Base-by-base conservation (phyloP, 345 rosid species). In the Litchi chinensis region DNA sequence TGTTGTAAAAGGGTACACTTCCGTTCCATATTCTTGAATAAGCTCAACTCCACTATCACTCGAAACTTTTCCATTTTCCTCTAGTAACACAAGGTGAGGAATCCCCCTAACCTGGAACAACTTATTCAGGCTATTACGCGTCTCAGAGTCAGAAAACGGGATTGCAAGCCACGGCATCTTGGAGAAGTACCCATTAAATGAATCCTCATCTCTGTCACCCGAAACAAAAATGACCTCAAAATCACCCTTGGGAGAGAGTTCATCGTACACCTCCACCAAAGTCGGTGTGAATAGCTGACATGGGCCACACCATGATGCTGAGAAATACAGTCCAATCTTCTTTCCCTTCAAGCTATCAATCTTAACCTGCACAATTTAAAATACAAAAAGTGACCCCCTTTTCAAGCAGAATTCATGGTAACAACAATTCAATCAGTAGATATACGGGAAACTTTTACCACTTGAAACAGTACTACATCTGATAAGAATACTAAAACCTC, bases 91-190 rank as follows among this genome's bases (percentile, higher is more conserved):
- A 7, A 94, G 86, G 79, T 87, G 82, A 44, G 98, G 97, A 40
- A 94, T 89, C 22, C 96, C 97, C 68, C 70, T 82, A 28, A 93
- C 93, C 79, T 87, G 83, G 78, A 91, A 94, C 73, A 86, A 11
- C 72, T 73, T 69, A 60, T 90, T 83, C 81, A 94, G 81, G 77
- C 74, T 76, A 18, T 81, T 83, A 24, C 95, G 90, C 0, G 85
- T 88, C 26, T 83, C 91, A 0, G 89, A 86, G 73, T 94, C 93
- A 32, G 91, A 83, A 68, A 89, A 94, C 0, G 93, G 98, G 40
- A 94, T 84, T 6, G 97, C 93, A 26, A 93, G 95, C 97, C 98
- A 94, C 0, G 97, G 93, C 98, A 94, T 93, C 83, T 87, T 87
- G 11, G 90, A 80, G 83, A 94, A 90, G 77, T 94, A 94, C n/a